phyloP scores from a whole-genome alignment of 306 rosid genomes.

The Vigna angularis region DNA sequence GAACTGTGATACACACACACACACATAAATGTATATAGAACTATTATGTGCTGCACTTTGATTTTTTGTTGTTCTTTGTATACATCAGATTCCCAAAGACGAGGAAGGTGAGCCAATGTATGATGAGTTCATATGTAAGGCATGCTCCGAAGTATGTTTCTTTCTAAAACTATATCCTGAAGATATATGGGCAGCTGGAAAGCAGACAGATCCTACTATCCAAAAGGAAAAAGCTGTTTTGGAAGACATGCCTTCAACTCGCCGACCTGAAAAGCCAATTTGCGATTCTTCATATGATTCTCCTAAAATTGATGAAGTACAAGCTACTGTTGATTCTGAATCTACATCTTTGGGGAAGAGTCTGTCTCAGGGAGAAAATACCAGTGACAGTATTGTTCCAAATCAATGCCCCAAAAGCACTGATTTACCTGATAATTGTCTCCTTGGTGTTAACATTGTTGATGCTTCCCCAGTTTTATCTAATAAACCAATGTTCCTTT shows the following conservation, averaged over 20 bases:
- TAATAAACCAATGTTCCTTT: conserved; percentile 79
- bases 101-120: conserved; percentile 94
- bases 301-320: conserved; percentile 41
- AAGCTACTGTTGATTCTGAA: conserved; percentile 49
- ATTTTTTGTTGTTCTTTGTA: conserved; percentile 19
- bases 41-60: conserved; percentile 6
- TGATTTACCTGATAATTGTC: conserved; percentile 55
- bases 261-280: conserved; percentile 56
- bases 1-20: not conserved
- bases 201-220: conserved; percentile 50
- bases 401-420: conserved; percentile 43
- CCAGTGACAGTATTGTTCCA: conserved; percentile 42
- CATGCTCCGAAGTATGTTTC: conserved; percentile 79
- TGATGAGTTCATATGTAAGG: conserved; percentile 81
- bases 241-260: conserved; percentile 55
- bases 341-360: conserved; percentile 48
- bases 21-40: not conserved
- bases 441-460: conserved; percentile 62
- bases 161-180: conserved; percentile 77
- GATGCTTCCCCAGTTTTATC: conserved; percentile 53
- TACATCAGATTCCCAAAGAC: conserved; percentile 85
- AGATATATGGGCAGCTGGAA: conserved; percentile 61
- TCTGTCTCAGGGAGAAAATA: conserved; percentile 51
- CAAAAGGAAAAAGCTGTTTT: conserved; percentile 67
- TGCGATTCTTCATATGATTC: conserved; percentile 45